Percentiles rank a stretch among this genome's conserved stretches.
These are phyloP conservation scores for Cladobotryum mycophilum DNA, from an alignment of 2,329 filamentous ascomycete genomes.

Conservation along the genomic window DNA sequence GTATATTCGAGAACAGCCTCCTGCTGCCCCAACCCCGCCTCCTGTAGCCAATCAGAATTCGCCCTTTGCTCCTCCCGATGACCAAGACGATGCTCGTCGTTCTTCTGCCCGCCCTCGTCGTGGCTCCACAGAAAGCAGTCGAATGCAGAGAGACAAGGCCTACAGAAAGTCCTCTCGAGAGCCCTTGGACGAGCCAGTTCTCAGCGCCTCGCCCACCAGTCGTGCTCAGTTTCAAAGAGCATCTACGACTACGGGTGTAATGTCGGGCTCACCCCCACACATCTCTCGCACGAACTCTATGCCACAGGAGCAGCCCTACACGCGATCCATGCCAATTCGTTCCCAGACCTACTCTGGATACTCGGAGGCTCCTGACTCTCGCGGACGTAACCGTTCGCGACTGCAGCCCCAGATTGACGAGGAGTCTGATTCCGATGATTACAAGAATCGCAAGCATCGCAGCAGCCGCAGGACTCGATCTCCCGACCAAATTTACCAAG, in stretches of 20 bases:
- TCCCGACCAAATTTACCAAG: constrained; percentile 22
- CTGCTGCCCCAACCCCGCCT: constrained; percentile 31
- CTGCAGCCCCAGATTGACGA: constrained; percentile 27
- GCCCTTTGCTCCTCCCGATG: constrained; percentile 24
- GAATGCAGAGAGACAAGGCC: constrained; percentile 21
- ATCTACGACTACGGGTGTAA: constrained; percentile 19
- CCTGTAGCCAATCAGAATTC: constrained; percentile 22
- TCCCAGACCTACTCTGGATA: constrained; percentile 28
- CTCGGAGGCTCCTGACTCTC: constrained; percentile 20
- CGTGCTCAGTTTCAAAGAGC: constrained; percentile 22
- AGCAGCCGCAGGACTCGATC: constrained; percentile 30
- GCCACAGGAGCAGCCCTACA: constrained; percentile 24
- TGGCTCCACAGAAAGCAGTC: constrained; percentile 24
- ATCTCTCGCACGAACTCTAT: constrained; percentile 30
- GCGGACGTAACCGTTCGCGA: constrained; percentile 33
- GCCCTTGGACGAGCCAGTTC: constrained; percentile 25
- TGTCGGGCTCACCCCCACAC: constrained; percentile 29
- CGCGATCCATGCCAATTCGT: constrained; percentile 24
- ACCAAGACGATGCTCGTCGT: constrained; percentile 27
- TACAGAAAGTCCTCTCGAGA: constrained; percentile 28
- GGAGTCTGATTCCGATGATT: constrained; percentile 30
- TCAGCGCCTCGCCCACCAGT: constrained; percentile 23
- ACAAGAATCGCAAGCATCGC: constrained; percentile 30
- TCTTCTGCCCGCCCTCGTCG: constrained; percentile 29
- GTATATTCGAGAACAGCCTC: constrained; percentile 22